Evolutionary conservation across 768 basidiomycete species (phyloP).

Genomic region (Amanita molliuscula): DNA sequence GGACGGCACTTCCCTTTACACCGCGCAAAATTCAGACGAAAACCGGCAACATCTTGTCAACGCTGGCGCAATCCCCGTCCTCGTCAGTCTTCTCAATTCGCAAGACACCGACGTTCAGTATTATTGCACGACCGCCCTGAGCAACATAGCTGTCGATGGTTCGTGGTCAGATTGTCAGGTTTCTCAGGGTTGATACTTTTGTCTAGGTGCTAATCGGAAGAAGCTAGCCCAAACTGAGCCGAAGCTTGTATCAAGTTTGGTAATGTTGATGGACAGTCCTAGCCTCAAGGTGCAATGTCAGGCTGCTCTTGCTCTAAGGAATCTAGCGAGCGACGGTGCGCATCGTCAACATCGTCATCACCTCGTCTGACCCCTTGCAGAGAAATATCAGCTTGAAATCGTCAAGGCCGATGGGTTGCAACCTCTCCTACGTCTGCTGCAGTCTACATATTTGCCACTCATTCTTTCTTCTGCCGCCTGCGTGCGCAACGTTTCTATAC

Average conservation of each 20-base stretch:
- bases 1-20: conserved; percentile 2
- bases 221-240: conserved; percentile 92
- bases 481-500: conserved; percentile 98
- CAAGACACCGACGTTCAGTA: conserved; percentile 99
- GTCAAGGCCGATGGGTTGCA: conserved; percentile 92
- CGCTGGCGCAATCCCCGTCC: conserved; percentile 95
- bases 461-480: conserved; percentile 98
- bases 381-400: conserved; percentile 98
- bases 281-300: conserved; percentile 99
- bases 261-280: conserved; percentile 92
- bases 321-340: conserved; percentile 93
- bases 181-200: conserved; percentile 4
- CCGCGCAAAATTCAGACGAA: conserved; percentile 54
- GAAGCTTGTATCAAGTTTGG: conserved; percentile 87
- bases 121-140: conserved; percentile 97
- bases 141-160: conserved; percentile 98
- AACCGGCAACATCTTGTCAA: conserved; percentile 98
- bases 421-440: conserved; percentile 85
- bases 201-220: conserved; percentile 74
- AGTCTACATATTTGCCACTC: conserved; percentile 94
- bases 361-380: conserved; percentile 28
- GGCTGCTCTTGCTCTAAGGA: conserved; percentile 90
- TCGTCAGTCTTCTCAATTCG: conserved; percentile 88
- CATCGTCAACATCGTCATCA: conserved; percentile 2
- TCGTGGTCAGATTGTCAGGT: conserved; percentile 2